A percentile compares a stretch with the other conserved stretches of the same genome.
phyloP scores from a whole-genome alignment of 2,329 filamentous ascomycete species.

The Nakataea oryzae region DNA sequence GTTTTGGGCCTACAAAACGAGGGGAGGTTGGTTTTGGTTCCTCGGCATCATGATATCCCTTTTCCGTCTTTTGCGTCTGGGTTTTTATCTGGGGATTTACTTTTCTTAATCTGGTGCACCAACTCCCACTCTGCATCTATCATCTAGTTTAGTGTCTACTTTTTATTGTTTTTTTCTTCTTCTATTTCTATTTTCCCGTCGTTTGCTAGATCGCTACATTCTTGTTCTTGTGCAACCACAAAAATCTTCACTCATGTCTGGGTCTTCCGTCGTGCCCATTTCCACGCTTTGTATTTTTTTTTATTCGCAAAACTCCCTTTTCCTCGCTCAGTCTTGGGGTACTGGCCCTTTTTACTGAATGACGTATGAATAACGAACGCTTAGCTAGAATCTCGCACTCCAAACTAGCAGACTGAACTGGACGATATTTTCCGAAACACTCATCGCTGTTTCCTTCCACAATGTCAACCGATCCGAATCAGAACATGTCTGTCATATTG shows the following conservation, averaged over 20 bases:
- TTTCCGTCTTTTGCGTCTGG: neutral
- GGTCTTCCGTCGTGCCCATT: too few relatives aligned
- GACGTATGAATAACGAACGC: neutral
- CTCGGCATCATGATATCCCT: neutral
- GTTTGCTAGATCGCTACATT: neutral
- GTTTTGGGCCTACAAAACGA: neutral
- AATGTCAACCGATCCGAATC: neutral
- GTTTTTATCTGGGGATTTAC: neutral
- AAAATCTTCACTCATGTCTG: neutral
- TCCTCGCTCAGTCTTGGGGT: too few relatives aligned
- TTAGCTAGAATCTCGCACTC: neutral
- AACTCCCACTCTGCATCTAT: neutral
- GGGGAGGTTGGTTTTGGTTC: conserved; percentile 15
- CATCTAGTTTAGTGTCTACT: neutral
- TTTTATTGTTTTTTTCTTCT: neutral
- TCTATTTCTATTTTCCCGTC: neutral
- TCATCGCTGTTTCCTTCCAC: too few relatives aligned
- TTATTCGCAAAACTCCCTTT: too few relatives aligned
- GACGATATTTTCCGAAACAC: too few relatives aligned
- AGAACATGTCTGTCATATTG: neutral
- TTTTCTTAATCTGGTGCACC: neutral
- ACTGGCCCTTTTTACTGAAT: neutral
- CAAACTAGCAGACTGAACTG: neutral
- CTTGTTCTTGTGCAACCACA: neutral
- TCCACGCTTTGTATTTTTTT: too few relatives aligned